Evolutionary conservation across 306 rosid species (phyloP).

Genomic region (Luffa aegyptiaca): DNA sequence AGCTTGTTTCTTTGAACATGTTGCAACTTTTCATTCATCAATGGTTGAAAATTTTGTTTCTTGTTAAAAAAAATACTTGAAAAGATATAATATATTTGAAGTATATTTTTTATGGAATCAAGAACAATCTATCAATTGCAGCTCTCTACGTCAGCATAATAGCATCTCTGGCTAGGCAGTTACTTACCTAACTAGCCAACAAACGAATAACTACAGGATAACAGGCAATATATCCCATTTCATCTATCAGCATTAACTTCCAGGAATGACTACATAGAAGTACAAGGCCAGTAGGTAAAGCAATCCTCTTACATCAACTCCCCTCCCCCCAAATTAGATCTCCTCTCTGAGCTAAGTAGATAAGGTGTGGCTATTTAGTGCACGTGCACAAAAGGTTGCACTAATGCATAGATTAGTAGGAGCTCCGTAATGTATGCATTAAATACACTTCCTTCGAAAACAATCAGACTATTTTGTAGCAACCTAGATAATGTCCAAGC

Average conservation of each 20-base stretch:
- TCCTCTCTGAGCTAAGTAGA: background rate
- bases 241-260: background rate
- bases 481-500: background rate
- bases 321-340: background rate
- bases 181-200: background rate
- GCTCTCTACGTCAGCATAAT: background rate
- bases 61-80: background rate
- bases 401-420: background rate
- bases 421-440: background rate
- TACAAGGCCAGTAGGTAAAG: background rate
- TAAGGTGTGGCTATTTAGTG: background rate
- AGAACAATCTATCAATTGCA: background rate
- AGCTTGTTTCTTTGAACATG: background rate
- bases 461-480: background rate
- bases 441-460: background rate
- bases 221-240: background rate
- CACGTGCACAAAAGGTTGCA: no score
- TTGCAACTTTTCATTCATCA: background rate
- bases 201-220: background rate
- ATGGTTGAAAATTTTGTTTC: background rate
- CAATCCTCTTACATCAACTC: background rate
- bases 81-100: background rate
- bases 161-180: background rate
- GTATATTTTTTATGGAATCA: background rate
- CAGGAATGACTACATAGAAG: background rate